phyloP scores from a whole-genome alignment of 139 green algal genomes.

The Volvox reticuliferus region DNA sequence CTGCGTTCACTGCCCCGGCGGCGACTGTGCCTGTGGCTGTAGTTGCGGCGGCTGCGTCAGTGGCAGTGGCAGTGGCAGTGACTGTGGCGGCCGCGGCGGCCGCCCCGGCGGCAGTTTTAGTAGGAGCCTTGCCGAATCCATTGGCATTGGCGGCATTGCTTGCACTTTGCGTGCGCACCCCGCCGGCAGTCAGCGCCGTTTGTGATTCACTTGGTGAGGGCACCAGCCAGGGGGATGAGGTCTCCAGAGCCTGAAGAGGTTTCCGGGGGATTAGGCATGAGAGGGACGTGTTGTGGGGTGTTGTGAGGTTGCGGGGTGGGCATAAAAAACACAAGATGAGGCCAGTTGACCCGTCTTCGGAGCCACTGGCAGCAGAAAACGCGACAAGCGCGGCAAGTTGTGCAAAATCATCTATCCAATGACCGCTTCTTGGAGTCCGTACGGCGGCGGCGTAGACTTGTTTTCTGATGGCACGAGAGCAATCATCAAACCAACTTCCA shows the following conservation, averaged over 20 bases:
- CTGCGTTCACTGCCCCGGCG: background rate
- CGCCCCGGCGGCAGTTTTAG: background rate
- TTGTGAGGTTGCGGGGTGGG: background rate
- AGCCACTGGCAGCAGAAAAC: background rate
- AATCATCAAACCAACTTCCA: background rate
- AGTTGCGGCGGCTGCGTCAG: background rate
- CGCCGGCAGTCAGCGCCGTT: too few relatives aligned
- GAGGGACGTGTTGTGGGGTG: background rate
- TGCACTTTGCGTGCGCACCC: background rate
- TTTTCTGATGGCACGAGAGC: background rate
- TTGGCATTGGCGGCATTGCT: background rate
- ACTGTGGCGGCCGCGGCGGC: background rate
- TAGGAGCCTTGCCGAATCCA: background rate
- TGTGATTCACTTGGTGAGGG: background rate
- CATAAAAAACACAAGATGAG: background rate
- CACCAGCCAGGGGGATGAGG: constrained; percentile 10
- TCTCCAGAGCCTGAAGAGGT: background rate
- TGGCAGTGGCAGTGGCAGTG: background rate
- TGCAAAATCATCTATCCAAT: background rate
- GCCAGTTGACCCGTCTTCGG: background rate
- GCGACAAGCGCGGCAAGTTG: background rate
- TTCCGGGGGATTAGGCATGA: background rate
- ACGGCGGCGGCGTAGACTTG: background rate
- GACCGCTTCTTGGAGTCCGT: too few relatives aligned
- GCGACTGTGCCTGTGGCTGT: background rate